Conservation (phyloP, 306 rosid species). For the Quercus dentata region DNA sequence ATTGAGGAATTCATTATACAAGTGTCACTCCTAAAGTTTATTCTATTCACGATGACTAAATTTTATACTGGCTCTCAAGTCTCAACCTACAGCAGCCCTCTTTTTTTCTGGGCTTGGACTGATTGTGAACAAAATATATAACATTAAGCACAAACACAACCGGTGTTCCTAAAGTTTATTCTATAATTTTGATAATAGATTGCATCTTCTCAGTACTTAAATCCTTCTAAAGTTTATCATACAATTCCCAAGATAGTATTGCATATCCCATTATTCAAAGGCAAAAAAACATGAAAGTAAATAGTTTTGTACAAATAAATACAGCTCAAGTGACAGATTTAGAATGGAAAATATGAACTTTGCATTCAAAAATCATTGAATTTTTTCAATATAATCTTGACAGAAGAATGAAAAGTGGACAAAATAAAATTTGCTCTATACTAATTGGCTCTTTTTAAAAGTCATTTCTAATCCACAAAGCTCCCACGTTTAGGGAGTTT, state of each 20-base stretch:
- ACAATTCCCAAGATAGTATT: neutral
- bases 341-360: neutral
- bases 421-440: neutral
- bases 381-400: too few species aligned
- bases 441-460: neutral
- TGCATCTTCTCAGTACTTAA: neutral
- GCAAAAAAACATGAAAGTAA: neutral
- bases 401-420: neutral
- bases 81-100: too few species aligned
- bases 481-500: too few species aligned
- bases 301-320: neutral
- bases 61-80: too few species aligned
- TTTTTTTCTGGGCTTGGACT: too few species aligned
- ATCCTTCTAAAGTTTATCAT: neutral
- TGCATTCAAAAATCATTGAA: too few species aligned
- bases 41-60: neutral
- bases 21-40: neutral
- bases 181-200: neutral
- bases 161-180: neutral
- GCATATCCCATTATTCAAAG: neutral
- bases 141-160: too few species aligned
- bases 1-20: neutral
- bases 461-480: too few species aligned
- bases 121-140: too few species aligned
- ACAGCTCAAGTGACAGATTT: neutral